Evolutionary conservation across 23 red algal species (phyloP), one percentile per base, ranked within the genome.

Genomic region (Gracilaria domingensis): DNA sequence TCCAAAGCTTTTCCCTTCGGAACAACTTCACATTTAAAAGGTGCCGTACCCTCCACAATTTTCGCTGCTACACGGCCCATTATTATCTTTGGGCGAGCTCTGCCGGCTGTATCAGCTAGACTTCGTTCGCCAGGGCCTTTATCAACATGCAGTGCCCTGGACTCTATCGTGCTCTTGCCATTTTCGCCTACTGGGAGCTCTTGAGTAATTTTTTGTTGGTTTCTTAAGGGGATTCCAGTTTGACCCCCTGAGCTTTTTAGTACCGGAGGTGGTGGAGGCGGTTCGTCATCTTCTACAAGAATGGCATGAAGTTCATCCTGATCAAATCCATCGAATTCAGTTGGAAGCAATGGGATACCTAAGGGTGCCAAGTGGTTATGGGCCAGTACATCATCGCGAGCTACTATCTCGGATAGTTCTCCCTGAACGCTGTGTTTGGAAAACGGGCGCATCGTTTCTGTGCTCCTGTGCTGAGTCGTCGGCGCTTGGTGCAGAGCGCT

Each of bases 201-300:
- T 32, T 62, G 59, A 11, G 32, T 37, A 37, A 23, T 69, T 69
- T 3, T 13, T 69, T 12, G 28, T 17, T 37, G 9, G 12, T 14
- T 69, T 32, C 17, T 37, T 20, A 13, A 18, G 38, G 64, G 2
- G 64, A 37, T 32, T 18, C 18, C 29, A 69, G 32, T 36, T 38
- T 30, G 0, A 7, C 14, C 16, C 16, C 26, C 30, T 8, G 64
- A 20, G 30, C 30, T 0, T 69, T 32, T 3, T 17, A 18, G 12
- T 18, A 34, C 12, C 32, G 1, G 32, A 28, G 64, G 64, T 37
- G 64, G 6, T 36, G 32, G 64, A 18, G 64, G 64, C 16, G 64
- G 64, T 36, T 69, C 64, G 28, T 69, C 64, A 69, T 69, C 64
- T 69, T 69, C 64, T 37, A 69, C 64, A 69, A 24, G 64, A 69